Evolutionary conservation across 192 early-diverging fungal genomes (phyloP), one percentile per base, ranked within the genome.

Genomic region (Podila verticillata): DNA sequence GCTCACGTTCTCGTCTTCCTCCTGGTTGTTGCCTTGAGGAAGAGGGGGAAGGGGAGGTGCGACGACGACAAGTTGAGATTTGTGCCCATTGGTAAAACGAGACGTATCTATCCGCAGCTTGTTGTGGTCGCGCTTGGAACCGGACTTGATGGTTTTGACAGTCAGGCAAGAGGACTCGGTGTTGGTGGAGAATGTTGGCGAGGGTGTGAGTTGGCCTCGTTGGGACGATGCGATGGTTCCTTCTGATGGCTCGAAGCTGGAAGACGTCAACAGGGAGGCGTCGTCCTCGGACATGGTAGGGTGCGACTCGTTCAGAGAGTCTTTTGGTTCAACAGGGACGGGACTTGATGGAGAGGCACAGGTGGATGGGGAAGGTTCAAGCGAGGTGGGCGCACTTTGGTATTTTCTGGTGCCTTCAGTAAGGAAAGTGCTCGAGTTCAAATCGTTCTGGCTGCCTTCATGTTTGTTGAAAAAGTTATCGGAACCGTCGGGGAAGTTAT

Each of bases 241-340:
- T 7, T 63, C 35, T 7, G 34, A 39, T 34, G 56, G 56, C 19
- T 51, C 10, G 19, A 31, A 44, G 2, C 66, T 28, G 17, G 66
- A 39, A 2, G 32, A n/a, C 12, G 61, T 26, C 3, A 22, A 66
- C 5, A 67, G 36, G 2, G 61, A 56, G 13, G 35, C 6, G n/a
- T 75, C 73, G 29, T 68, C 66, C 35, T 75, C 51, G 12, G 73
- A 75, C 66, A 58, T 68, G 30, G 56, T n/a, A 22, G 48, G 49
- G 7, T 51, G 59, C 7, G 35, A 31, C 31, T 66, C 65, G 22
- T 19, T 60, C 26, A 2, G 57, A 3, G 15, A 44, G 12, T 2
- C 3, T 1, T 39, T 12, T 12, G 36, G 3, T 15, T 44, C 39
- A 44, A 15, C 13, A 17, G 39, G 39, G 13, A 44, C 13, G 10